Percentiles rank a stretch among this genome's conserved stretches.
These are phyloP conservation scores for Xylariaceae sp. DNA, from an alignment of 2,329 filamentous ascomycete species.

Conservation along the genomic window DNA sequence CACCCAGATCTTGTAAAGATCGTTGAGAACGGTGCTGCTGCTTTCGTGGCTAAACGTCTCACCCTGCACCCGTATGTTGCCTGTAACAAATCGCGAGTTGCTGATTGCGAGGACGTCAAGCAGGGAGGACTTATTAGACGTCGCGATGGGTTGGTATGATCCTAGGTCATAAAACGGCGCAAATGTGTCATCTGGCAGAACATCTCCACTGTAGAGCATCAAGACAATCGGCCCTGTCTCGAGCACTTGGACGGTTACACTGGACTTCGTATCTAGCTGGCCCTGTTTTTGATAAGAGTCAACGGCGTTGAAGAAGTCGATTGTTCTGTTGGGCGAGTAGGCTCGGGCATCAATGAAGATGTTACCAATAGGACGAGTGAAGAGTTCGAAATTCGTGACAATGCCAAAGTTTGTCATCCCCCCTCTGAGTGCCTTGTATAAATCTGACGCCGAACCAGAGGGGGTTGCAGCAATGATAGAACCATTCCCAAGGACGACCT, in stretches of 20 bases:
- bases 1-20: constrained; percentile 17
- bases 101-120: constrained; percentile 17
- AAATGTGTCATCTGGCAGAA: constrained; percentile 13
- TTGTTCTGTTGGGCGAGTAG: constrained; percentile 17
- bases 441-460: constrained; percentile 25
- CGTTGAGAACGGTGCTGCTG: constrained; percentile 15
- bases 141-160: constrained; percentile 8
- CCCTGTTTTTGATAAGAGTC: constrained; percentile 20
- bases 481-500: constrained; percentile 28
- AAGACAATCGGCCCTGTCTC: constrained; percentile 19
- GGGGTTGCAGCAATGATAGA: constrained; percentile 24
- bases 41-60: constrained; percentile 18
- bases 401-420: constrained; percentile 31
- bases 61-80: constrained; percentile 17
- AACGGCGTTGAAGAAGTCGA: constrained; percentile 18
- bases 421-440: constrained; percentile 30
- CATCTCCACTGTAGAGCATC: constrained; percentile 17
- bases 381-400: constrained; percentile 30
- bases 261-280: constrained; percentile 17
- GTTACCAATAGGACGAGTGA: constrained; percentile 17
- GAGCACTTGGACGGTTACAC: constrained; percentile 18
- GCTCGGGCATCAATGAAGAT: constrained; percentile 18
- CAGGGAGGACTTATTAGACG: constrained; percentile 16
- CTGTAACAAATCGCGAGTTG: constrained; percentile 15
- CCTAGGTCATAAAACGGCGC: constrained; percentile 18